Evolutionary conservation across 495 filamentous ascomycete genomes (phyloP).

Genomic region (Trichocladium uniseriatum): DNA sequence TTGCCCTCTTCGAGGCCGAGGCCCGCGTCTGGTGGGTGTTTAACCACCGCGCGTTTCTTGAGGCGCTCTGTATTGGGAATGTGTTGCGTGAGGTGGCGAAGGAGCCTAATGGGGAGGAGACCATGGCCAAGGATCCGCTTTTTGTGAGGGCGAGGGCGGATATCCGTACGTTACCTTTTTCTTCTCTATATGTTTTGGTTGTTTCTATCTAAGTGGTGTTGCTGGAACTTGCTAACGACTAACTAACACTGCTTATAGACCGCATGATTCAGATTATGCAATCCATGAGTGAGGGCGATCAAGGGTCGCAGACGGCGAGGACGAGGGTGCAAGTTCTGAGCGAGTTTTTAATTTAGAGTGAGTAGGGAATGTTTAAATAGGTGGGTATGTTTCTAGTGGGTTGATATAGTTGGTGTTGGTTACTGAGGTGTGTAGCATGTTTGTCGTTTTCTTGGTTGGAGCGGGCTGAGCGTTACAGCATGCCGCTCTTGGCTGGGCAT

Average conservation of each 20-base stretch:
- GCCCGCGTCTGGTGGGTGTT: constrained; percentile 71
- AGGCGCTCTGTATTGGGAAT: constrained; percentile 48
- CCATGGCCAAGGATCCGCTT: constrained; percentile 39
- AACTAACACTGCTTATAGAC: constrained; percentile 18
- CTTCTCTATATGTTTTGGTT: neutral
- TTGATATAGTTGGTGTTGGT: neutral
- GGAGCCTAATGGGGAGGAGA: constrained; percentile 26
- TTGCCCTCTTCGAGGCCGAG: constrained; percentile 51
- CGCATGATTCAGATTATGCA: constrained; percentile 52
- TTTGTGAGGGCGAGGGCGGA: constrained; percentile 47
- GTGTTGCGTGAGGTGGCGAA: constrained; percentile 33
- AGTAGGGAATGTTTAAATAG: neutral
- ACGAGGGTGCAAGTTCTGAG: constrained; percentile 49
- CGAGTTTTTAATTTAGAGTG: constrained; percentile 36
- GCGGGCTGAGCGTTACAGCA: no score
- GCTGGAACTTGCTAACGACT: constrained; percentile 1
- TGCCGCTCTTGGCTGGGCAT: no score
- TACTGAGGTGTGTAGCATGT: no score
- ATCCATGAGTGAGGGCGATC: constrained; percentile 42
- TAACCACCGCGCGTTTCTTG: constrained; percentile 61
- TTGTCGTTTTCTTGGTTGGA: no score
- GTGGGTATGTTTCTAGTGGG: neutral
- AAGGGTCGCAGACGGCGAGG: constrained; percentile 42
- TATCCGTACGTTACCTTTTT: constrained; percentile 37
- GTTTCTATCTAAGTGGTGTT: neutral